Percentiles rank a stretch among this genome's conserved stretches.
Conservation (phyloP, 2,329 filamentous ascomycete genomes). For the Aspergillus arachidicola region DNA sequence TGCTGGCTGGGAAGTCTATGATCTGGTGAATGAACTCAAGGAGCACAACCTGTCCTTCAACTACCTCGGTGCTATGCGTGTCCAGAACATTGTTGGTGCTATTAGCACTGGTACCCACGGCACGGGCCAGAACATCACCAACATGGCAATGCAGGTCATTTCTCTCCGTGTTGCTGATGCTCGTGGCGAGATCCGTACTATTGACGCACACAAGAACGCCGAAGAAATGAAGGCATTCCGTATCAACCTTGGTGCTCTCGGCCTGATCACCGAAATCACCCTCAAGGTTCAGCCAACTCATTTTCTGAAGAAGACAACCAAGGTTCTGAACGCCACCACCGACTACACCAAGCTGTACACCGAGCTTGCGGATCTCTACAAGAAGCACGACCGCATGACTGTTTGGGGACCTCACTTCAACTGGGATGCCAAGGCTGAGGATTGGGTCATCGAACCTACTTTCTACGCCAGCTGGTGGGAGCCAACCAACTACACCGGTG, state of each 20-base stretch:
- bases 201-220: slow-evolving; percentile 14
- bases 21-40: slow-evolving; percentile 19
- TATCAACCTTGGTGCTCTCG: slow-evolving; percentile 22
- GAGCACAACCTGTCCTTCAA: slow-evolving; percentile 17
- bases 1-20: slow-evolving; percentile 25
- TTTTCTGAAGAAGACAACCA: neutral
- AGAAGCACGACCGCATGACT: slow-evolving; percentile 20
- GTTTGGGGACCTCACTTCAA: slow-evolving; percentile 22
- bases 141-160: slow-evolving; percentile 20
- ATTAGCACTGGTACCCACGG: slow-evolving; percentile 24
- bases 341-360: slow-evolving; percentile 17
- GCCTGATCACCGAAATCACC: slow-evolving; percentile 23
- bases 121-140: slow-evolving; percentile 13
- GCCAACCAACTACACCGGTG: slow-evolving; percentile 18
- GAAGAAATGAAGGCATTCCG: slow-evolving; percentile 23
- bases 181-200: slow-evolving; percentile 14
- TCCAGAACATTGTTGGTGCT: slow-evolving; percentile 25
- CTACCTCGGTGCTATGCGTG: slow-evolving; percentile 21
- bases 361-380: slow-evolving; percentile 14
- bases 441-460: slow-evolving; percentile 16
- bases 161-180: slow-evolving; percentile 23
- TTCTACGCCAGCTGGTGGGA: slow-evolving; percentile 19
- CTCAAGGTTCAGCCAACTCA: slow-evolving; percentile 18
- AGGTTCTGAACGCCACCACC: slow-evolving; percentile 16
- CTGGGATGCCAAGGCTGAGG: slow-evolving; percentile 16